Evolutionary conservation across 371 early-diverging fungal genomes (phyloP).

Genomic region (Apophysomyces variabilis): DNA sequence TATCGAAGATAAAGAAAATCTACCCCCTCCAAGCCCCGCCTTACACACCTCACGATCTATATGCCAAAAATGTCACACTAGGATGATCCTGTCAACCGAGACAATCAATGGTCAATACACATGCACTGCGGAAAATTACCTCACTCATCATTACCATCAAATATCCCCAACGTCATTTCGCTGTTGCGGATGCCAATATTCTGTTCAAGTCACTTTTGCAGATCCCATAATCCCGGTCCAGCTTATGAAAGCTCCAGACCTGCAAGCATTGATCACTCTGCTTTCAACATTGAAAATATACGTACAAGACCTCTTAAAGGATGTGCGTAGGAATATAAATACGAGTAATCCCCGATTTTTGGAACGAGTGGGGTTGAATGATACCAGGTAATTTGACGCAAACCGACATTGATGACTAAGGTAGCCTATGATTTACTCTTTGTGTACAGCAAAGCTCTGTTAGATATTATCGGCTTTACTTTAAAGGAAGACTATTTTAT

Average conservation of each 20-base stretch:
- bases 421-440: neutral
- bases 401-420: neutral
- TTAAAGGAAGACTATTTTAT: conserved; percentile 35
- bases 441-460: conserved; percentile 37
- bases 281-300: conserved; percentile 32
- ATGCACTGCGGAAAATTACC: conserved; percentile 22
- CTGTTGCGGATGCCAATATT: conserved; percentile 41
- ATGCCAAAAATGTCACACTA: conserved; percentile 19
- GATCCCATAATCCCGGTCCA: conserved; percentile 26
- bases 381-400: conserved; percentile 33
- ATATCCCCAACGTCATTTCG: conserved; percentile 6
- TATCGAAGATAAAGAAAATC: conserved; percentile 21
- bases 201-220: conserved; percentile 10
- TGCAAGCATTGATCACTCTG: conserved; percentile 26
- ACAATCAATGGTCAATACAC: neutral
- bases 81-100: conserved; percentile 7
- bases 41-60: conserved; percentile 1
- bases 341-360: conserved; percentile 29
- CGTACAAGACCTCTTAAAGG: conserved; percentile 34
- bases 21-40: conserved; percentile 12
- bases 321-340: conserved; percentile 41
- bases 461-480: conserved; percentile 39
- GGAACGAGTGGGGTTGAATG: conserved; percentile 39
- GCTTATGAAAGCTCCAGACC: conserved; percentile 18
- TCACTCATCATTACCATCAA: conserved; percentile 44